Base-by-base conservation (phyloP, 768 basidiomycete genomes). In the Myochromella boudieri region DNA sequence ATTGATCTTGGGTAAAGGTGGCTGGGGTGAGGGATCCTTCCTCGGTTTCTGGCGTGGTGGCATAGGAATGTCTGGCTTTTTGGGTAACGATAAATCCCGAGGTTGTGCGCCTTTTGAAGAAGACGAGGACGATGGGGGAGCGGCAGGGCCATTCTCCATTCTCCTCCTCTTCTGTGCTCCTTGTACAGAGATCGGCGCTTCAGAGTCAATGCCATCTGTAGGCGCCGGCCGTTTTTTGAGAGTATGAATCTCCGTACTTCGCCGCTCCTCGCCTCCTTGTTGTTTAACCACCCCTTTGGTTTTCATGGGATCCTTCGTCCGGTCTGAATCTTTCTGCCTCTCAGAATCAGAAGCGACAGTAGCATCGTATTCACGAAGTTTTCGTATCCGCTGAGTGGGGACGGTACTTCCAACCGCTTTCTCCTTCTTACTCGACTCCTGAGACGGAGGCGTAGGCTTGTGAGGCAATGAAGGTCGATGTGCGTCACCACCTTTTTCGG, bases 141-240 rank as follows among this genome's bases (percentile, higher is more conserved):
- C 40, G n/a, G 52, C 49, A 14, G 27, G 49, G 24, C 61, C 52
- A 3, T 66, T 65, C 15, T 74, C 76, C 20, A 66, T 65, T 59
- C 67, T 80, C 37, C 72, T 71, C 48, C 69, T 70, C 57, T 81
- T 81, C 32, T 59, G 54, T 12, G 57, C 51, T 3, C 55, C 32
- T 26, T 59, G 40, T 28, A 48, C 41, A 1, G 29, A 37, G 6
- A 53, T 42, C 0, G 55, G 10, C 18, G 51, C 60, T 28, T 68
- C 70, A 3, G 57, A 49, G 25, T 69, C 70, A 14, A 66, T 66
- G 24, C 46, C 29, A 22, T 70, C 69, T n/a, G 57, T 60, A 7
- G 39, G 33, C 1, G 47, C 49, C 37, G 67, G 66, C 55, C 73
- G 79, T 21, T 77, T 71, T 55, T 78, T 79, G n/a, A 65, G 48